Conservation (phyloP, 495 filamentous ascomycete genomes). For the Neurospora intermedia region DNA sequence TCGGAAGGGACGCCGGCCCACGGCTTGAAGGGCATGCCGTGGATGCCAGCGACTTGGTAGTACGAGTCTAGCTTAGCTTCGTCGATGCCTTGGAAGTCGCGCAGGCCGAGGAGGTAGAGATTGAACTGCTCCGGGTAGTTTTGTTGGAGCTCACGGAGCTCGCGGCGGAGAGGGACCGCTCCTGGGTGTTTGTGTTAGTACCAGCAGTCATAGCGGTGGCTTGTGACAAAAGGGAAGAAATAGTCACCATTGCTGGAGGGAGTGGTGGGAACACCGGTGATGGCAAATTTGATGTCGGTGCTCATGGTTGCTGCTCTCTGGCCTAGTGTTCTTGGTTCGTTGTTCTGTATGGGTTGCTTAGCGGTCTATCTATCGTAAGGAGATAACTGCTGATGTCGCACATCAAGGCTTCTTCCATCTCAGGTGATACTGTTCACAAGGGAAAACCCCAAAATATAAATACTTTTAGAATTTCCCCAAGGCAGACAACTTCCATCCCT, state of each 20-base stretch:
- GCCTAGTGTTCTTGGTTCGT: neutral
- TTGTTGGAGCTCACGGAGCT: conserved; percentile 21
- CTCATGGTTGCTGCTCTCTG: conserved; percentile 5
- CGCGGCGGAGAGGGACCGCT: conserved; percentile 17
- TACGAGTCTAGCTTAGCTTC: conserved; percentile 16
- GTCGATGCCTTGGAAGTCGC: conserved; percentile 13
- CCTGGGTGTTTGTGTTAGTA: neutral
- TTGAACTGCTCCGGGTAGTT: conserved; percentile 24
- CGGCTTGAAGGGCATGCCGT: conserved; percentile 31
- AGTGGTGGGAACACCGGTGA: conserved; percentile 19
- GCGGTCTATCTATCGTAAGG: neutral
- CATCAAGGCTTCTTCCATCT: neutral
- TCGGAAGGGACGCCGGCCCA: conserved; percentile 28
- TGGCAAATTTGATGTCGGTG: conserved; percentile 10
- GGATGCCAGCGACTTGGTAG: conserved; percentile 34
- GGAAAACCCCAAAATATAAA: neutral
- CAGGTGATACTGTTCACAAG: accelerated
- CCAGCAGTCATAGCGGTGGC: neutral
- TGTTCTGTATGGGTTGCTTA: neutral
- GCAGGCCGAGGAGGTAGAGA: conserved; percentile 18
- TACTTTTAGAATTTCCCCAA: neutral
- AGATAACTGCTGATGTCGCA: neutral
- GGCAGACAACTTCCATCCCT: neutral
- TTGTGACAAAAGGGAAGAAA: neutral
- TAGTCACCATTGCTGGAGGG: conserved; percentile 9